Conservation (phyloP, 768 basidiomycete genomes). For the Trametes cinnabarina region DNA sequence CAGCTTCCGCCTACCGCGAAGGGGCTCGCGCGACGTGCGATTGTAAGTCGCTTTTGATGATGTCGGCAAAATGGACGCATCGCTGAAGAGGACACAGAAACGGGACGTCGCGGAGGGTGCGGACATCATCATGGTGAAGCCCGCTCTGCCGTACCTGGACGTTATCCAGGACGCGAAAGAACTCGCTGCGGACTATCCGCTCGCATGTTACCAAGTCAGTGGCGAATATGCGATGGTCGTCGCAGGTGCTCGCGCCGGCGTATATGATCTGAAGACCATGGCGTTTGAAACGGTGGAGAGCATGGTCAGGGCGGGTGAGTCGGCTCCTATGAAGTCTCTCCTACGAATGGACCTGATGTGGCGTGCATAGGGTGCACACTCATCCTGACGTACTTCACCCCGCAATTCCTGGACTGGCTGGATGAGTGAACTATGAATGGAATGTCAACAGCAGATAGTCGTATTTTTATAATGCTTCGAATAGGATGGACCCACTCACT, state of each 20-base stretch:
- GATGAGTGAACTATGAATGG: slow-evolving; percentile 28
- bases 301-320: slow-evolving; percentile 87
- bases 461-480: slow-evolving; percentile 2
- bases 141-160: slow-evolving; percentile 93
- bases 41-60: slow-evolving; percentile 58
- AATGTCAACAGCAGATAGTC: background rate
- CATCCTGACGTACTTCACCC: slow-evolving; percentile 94
- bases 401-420: slow-evolving; percentile 91
- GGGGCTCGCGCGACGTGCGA: slow-evolving; percentile 89
- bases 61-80: background rate
- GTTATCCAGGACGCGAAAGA: slow-evolving; percentile 86
- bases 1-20: slow-evolving; percentile 88
- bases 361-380: slow-evolving; percentile 71
- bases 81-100: slow-evolving; percentile 47
- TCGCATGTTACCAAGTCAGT: slow-evolving; percentile 97
- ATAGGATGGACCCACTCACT: background rate
- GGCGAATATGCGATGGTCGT: slow-evolving; percentile 98
- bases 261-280: slow-evolving; percentile 91
- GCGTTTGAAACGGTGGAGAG: slow-evolving; percentile 91
- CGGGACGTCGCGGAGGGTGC: slow-evolving; percentile 91
- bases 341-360: background rate
- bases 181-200: slow-evolving; percentile 80
- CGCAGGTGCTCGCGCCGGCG: slow-evolving; percentile 88
- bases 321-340: background rate
- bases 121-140: slow-evolving; percentile 99